These are phyloP conservation scores for Chamaenerion angustifolium DNA, from an alignment of 345 rosid genomes.

Conservation along the genomic window DNA sequence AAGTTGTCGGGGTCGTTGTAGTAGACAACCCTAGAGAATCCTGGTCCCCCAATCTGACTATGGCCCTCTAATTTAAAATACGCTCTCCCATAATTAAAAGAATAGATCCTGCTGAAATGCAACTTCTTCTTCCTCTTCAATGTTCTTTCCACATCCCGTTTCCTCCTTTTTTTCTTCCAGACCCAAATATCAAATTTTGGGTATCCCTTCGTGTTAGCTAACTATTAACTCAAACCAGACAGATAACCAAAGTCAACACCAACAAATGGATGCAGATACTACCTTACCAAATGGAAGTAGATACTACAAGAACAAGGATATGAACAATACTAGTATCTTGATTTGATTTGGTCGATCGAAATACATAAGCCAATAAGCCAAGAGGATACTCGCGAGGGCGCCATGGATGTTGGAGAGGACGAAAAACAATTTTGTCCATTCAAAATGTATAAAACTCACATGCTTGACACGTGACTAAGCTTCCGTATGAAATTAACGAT, in stretches of 20 bases:
- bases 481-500: too few species aligned
- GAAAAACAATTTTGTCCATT: too few species aligned
- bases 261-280: conserved; percentile 1
- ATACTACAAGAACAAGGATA: too few species aligned
- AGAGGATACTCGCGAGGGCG: too few species aligned
- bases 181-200: not conserved
- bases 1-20: conserved; percentile 62
- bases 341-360: too few species aligned
- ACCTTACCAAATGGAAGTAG: not conserved
- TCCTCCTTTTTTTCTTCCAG: not conserved
- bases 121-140: conserved; percentile 18
- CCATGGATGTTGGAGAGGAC: too few species aligned
- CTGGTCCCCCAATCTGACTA: conserved; percentile 67
- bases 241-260: conserved; percentile 1
- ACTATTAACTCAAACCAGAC: conserved; percentile 2
- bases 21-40: conserved; percentile 68
- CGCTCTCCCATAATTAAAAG: conserved; percentile 42
- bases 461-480: too few species aligned
- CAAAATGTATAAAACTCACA: too few species aligned
- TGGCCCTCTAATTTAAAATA: conserved; percentile 46
- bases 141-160: conserved; percentile 34
- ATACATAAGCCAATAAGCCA: too few species aligned
- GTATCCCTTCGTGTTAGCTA: too few species aligned
- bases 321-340: too few species aligned
- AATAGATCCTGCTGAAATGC: conserved; percentile 58